Evolutionary conservation across 208 protist species (phyloP), one percentile per base, ranked within the genome.

Genomic region (Crithidia expoeki): DNA sequence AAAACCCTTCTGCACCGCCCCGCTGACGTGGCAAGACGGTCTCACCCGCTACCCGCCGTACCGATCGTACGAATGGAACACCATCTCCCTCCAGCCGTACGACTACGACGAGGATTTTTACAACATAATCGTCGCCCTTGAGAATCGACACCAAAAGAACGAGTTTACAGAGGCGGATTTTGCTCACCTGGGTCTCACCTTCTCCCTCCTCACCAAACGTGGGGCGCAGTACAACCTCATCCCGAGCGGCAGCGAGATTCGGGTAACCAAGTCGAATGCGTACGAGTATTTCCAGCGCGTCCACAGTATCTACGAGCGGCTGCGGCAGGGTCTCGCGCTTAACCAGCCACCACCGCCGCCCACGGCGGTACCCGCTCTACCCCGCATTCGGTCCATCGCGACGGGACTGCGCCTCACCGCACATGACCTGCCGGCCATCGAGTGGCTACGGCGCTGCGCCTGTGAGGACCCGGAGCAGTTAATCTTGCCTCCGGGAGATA

Each of bases 261-360:
- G 64, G 19, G 79, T 90, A 28, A 87, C 73, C 9, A 51, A 49
- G 33, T 50, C 58, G 10, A 85, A 87, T 59, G 66, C 74, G 30
- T 65, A 70, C 38, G 85, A 88, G 67, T 88, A 76, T 57, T 75
- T 85, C 40, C 40, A 64, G 9, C 78, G 79, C 32, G 65, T 86
- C 12, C 57, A 76, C 51, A 44, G 34, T 42, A 65, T 46, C 19
- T 79, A 76, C 33, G 51, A 67, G 19, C 30, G 61, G 19, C 21
- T 74, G 58, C 56, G 63, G 52, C 62, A 68, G 36, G 21, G 2
- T 28, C 11, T 23, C 23, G 2, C 30, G 27, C 16, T 64, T 12
- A 51, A 66, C 59, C 32, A 44, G 27, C 23, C n/a, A 5, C 25
- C 25, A n/a, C 30, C 25, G 19, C 66, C 34, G n/a, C 62, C 49